Percentiles rank a stretch among this genome's conserved stretches.
These are phyloP conservation scores for Penicillium parvum DNA, from an alignment of 495 filamentous ascomycete species.

Conservation along the genomic window DNA sequence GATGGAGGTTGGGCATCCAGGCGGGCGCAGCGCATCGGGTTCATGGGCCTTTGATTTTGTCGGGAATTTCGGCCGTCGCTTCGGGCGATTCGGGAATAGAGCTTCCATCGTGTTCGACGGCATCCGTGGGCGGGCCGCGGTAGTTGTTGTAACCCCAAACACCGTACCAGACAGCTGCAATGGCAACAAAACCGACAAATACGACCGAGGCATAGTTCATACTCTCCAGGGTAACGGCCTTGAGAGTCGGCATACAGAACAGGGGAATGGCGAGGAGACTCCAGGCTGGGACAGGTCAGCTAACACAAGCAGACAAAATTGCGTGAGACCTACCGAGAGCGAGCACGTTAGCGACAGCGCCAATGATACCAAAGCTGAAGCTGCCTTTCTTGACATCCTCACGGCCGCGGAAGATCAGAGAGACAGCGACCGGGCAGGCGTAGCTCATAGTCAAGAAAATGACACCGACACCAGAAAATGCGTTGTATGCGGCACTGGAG, in stretches of 20 bases:
- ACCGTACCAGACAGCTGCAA: conserved; percentile 56
- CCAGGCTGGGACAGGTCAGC: conserved; percentile 44
- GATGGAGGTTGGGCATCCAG: neutral
- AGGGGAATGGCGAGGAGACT: conserved; percentile 53
- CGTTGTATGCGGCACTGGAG: conserved; percentile 53
- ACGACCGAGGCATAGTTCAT: conserved; percentile 58
- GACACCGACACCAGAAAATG: conserved; percentile 56
- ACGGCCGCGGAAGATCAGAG: conserved; percentile 46
- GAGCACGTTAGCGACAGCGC: conserved; percentile 50
- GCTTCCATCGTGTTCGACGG: conserved; percentile 14
- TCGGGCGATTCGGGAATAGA: conserved; percentile 10
- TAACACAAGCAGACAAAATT: neutral
- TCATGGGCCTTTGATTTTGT: conserved; percentile 6
- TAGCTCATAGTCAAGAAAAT: conserved; percentile 55
- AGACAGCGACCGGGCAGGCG: conserved; percentile 49
- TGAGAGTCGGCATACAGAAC: conserved; percentile 42
- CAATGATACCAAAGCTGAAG: conserved; percentile 55
- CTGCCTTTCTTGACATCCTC: conserved; percentile 47
- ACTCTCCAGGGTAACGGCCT: conserved; percentile 29
- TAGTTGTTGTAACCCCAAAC: conserved; percentile 49
- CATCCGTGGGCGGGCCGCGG: conserved; percentile 26
- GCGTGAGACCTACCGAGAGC: conserved; percentile 43
- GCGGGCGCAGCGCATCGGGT: neutral
- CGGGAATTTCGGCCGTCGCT: conserved; percentile 10
- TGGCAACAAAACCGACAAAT: conserved; percentile 51